Base-by-base conservation (phyloP, 768 basidiomycete species). In the Termitomyces sp. region DNA sequence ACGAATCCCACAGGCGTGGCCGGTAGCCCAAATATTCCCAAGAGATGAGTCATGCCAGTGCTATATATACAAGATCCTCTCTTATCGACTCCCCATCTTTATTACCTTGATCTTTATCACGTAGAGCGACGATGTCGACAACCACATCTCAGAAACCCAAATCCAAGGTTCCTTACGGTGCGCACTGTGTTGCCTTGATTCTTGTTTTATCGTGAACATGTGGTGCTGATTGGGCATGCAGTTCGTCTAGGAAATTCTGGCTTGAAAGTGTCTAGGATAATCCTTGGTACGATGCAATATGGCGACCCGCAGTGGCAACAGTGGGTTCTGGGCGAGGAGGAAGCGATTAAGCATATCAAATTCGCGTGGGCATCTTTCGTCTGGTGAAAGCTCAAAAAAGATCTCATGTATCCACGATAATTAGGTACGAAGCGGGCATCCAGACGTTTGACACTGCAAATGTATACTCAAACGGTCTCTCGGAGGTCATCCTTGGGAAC, bases 401-500 rank as follows among this genome's bases (percentile, higher is more conserved):
- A 17, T 19, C 28, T 41, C 19, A 43, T 9, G 17, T 23, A 7
- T 14, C n/a, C 5, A 21, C 19, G 19, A 41, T 50, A 44, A 49
- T 33, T 17, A 79, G 78, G 3, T 87, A 81, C 53, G 83, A 85
- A 11, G 78, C 77, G n/a, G 84, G 85, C 15, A 81, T 86, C 57
- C 78, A 84, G 56, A 76, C 83, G 0, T 86, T 85, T 57, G 83
- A 83, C 63, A 85, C 81, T 3, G 81, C 81, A 5, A 73, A 49
- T 38, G 35, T 60, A 21, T 89, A 89, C 64, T 85, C 83, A 0
- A 82, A 86, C 60, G 86, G 86, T 1, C 67, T 72, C 4, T 85
- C 84, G 0, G 89, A 91, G 65, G 65, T 78, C 44, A 77, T 89
- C 53, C 73, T 89, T 17, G 89, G 89, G 15, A 85, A 86, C 60